Percentiles rank a stretch among this genome's conserved stretches.
Evolutionary conservation across 306 rosid species (phyloP).

Genomic region (Quercus dentata): DNA sequence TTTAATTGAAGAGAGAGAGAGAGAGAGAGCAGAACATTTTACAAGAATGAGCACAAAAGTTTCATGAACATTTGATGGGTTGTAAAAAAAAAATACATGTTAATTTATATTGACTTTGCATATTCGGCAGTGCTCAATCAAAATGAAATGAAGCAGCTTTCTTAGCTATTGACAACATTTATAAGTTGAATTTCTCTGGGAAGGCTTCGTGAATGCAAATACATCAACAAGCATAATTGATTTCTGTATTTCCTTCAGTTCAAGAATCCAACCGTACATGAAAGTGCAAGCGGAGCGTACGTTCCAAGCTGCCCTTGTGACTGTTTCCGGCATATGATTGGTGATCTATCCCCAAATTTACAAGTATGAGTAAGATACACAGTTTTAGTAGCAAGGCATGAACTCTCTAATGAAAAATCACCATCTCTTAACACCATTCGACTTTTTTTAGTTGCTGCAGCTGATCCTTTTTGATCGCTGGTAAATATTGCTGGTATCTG

Average conservation of each 20-base stretch:
- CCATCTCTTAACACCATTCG: conserved; percentile 39
- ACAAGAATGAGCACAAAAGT: too few relatives aligned
- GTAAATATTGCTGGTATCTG: conserved; percentile 40
- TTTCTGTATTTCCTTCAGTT: conserved; percentile 22
- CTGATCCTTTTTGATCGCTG: conserved; percentile 41
- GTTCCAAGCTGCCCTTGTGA: conserved; percentile 48
- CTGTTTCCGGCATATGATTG: conserved; percentile 50
- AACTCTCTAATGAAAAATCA: conserved; percentile 33
- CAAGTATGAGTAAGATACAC: conserved; percentile 37
- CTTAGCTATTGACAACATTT: conserved; percentile 18
- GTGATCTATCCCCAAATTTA: conserved; percentile 51
- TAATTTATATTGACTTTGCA: background rate
- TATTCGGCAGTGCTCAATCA: background rate
- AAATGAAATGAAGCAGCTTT: conserved; percentile 6
- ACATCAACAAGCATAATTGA: background rate
- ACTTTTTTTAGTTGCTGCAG: conserved; percentile 38
- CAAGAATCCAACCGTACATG: conserved; percentile 51
- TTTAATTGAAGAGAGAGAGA: too few relatives aligned
- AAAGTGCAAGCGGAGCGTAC: conserved; percentile 47
- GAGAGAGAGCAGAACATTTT: too few relatives aligned
- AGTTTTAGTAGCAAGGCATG: conserved; percentile 38
- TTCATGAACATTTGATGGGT: too few relatives aligned
- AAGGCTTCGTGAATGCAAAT: background rate
- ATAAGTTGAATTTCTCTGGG: conserved; percentile 1
- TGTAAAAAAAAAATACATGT: background rate